phyloP scores from a whole-genome alignment of 768 basidiomycete species.

The Trametes elegans region DNA sequence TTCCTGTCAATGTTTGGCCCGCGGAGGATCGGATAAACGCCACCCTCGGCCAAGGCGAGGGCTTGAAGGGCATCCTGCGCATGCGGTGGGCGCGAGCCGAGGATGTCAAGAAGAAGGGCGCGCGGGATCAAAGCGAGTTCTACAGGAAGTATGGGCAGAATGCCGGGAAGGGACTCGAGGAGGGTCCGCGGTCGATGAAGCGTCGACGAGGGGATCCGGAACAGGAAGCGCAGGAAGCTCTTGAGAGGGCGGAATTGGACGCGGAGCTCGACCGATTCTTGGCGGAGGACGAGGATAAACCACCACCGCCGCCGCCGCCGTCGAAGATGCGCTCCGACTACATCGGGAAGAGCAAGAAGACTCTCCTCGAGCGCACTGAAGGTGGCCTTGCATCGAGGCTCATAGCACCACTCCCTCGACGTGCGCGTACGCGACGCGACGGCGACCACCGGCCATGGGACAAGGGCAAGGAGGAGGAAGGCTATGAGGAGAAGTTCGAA shows the following conservation, averaged over 20 bases:
- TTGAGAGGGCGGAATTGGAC: constrained; percentile 48
- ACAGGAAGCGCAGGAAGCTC: constrained; percentile 35
- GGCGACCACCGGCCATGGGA: constrained; percentile 20
- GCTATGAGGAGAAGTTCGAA: constrained; percentile 1
- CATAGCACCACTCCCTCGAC: constrained; percentile 45
- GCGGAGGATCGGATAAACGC: constrained; percentile 73
- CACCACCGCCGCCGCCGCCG: constrained; percentile 43
- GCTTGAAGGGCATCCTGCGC: constrained; percentile 59
- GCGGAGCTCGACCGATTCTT: constrained; percentile 71
- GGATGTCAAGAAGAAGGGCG: constrained; percentile 79
- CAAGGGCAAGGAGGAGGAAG: constrained; percentile 21
- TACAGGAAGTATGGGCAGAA: constrained; percentile 69
- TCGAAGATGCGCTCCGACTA: constrained; percentile 73
- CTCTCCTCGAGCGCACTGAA: constrained; percentile 55
- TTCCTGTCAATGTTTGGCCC: constrained; percentile 77
- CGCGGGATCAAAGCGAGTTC: constrained; percentile 70
- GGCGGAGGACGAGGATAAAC: constrained; percentile 39
- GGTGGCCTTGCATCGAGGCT: constrained; percentile 43
- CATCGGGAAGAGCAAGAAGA: constrained; percentile 47
- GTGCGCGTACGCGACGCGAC: constrained; percentile 29
- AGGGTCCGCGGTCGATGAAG: constrained; percentile 30
- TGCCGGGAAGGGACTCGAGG: constrained; percentile 55
- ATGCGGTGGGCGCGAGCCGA: constrained; percentile 75
- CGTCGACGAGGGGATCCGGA: constrained; percentile 35
- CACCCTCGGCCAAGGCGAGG: constrained; percentile 67